Base-by-base conservation (phyloP, 139 green algal genomes). In the Chlamydomonas sp. region DNA sequence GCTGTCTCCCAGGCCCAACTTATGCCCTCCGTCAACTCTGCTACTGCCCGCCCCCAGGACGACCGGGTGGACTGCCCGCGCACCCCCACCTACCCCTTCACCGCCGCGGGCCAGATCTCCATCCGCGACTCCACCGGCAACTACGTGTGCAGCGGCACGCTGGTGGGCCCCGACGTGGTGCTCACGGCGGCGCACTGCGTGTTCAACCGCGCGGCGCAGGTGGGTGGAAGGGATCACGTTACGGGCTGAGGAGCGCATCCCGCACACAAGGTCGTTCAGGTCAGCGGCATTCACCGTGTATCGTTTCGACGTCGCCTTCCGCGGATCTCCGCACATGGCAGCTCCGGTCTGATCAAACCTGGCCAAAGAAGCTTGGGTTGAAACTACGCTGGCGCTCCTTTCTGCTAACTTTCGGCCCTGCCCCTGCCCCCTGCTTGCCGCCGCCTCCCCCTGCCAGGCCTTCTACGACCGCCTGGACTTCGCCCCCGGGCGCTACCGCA, bases 181-280 rank as follows among this genome's bases (percentile, higher is more conserved):
- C 90, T 94, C 69, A 94, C 92, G 2, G 92, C 92, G 12, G 92
- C 77, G 20, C 92, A 94, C 87, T 94, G 92, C 86, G 92, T 93
- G 3, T 94, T 89, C 87, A 92, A 89, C 78, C 87, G 82, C 59
- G 85, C 77, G 49, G 81, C 63, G 16, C 49, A 84, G 80, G 86
- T 85, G 58, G 7, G 66, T 83, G 72, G 18, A n/a, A 6, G 4
- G 6, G 71, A 9, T 76, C 15, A 8, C 71, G 75, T 80, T 18
- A 8, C 57, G 18, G 31, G 73, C 18, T n/a, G 73, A 60, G 73
- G 18, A 8, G 8, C 18, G 73, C 73, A 78, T 17, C 18, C 18
- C 14, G 31, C 57, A 17, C 18, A 59, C 73, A n/a, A 78, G 14
- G 16, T 60, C 73, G 7, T 78, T 49, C 31, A 49, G 31, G 31